Base-by-base conservation (phyloP, 2,329 filamentous ascomycete genomes). In the Penicillium sp. region DNA sequence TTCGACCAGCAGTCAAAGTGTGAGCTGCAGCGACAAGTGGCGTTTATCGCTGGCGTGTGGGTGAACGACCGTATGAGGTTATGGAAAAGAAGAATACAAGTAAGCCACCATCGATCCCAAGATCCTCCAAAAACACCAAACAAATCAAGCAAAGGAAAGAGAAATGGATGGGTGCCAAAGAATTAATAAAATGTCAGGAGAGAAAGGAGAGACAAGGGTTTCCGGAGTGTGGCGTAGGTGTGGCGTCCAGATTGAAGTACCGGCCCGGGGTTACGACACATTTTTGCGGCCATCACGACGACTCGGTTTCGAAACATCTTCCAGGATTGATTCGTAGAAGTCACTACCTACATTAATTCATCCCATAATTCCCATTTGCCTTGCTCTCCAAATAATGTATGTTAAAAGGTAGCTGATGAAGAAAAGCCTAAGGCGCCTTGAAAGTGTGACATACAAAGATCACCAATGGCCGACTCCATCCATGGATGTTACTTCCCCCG, bases 1-100 rank as follows among this genome's bases (percentile, higher is more conserved):
- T 81, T 66, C 71, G 73, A 71, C 63, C 65, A 66, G 46, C 48
- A 36, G 31, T n/a, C 34, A 30, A 42, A 39, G 45, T 46, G 55
- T 52, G 58, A 57, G 45, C 50, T 50, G 45, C 46, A 45, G 41
- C 29, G 53, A 51, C 41, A 54, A 45, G 50, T 56, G 56, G 52
- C 57, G 58, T 55, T 53, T 53, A 50, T 50, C 43, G 47, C 53
- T 50, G 51, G 53, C 46, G 42, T 43, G 44, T 36, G 49, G 52
- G 51, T 50, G 57, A 68, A 59, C 59, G 64, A 62, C 44, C 33
- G 57, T 53, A 60, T 48, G 29, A 9, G 41, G 39, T 54, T 54
- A 53, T 54, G 29, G 39, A 27, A 18, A 41, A 39, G 30, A 30
- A 44, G 18, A 35, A 29, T 47, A 31, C 38, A 49, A 33, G 43